Base-by-base conservation (phyloP, 2,329 filamentous ascomycete genomes). In the Lasiodiplodia sp. region DNA sequence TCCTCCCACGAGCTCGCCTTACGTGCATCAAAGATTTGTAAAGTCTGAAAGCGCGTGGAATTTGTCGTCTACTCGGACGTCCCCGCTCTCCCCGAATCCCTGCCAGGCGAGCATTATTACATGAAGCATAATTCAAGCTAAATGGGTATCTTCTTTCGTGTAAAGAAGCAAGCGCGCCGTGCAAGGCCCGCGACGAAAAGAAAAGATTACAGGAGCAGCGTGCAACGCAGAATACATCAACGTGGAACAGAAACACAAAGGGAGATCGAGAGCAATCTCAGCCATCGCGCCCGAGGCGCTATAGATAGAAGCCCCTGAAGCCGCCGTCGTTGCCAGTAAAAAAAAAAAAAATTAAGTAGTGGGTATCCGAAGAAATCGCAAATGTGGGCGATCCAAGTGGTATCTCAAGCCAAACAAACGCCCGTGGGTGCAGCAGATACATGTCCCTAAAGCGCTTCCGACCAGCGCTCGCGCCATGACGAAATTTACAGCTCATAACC, bases 381-480 rank as follows among this genome's bases (percentile, higher is more conserved):
- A 66, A 47, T 66, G 63, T 51, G 37, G 51, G 63, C 40, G 40
- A 63, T 31, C 58, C 40, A 57, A 25, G 53, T 67, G 65, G 65
- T 67, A 67, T 67, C 65, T 57, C 53, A 58, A 67, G 40, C 53
- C 65, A 58, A 57, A 52, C 51, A 57, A 67, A 67, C 65, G 65
- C 65, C 65, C 51, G 65, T 47, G 38, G 64, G 64, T 67, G 65
- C 55, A 67, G 53, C 55, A 67, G 53, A 21, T 44, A 67, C 38
- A 57, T 51, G 65, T 60, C 64, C 64, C 64, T 67, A 49, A 57
- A 67, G 64, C 64, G 64, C 51, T n/a, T 67, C 37, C 44, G 51
- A 51, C 65, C 65, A 67, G 65, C 65, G 65, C 65, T 67, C 53
- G 55, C 51, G 65, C 60, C 60, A 64, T 67, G 52, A 37, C 53